Evolutionary conservation across 179 eudicot genomes (phyloP).

Genomic region (Pouteria campechiana): DNA sequence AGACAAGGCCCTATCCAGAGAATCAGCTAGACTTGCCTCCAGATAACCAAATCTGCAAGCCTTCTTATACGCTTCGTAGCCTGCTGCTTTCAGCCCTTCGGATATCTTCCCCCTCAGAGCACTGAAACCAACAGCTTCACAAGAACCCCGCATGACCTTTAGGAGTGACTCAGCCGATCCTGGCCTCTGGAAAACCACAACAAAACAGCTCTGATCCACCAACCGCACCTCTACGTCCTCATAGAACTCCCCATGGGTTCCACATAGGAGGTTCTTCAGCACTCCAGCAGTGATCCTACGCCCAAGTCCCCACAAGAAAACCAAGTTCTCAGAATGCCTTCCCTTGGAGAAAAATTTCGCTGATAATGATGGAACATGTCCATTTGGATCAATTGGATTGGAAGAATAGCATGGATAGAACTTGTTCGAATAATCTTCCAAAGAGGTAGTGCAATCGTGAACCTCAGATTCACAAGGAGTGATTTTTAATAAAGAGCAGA

Average conservation of each 20-base stretch:
- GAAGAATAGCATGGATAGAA: slow-evolving; percentile 23
- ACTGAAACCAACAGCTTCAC: too few species aligned
- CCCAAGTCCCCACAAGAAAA: slow-evolving; percentile 87
- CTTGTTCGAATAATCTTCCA: slow-evolving; percentile 32
- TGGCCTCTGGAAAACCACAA: slow-evolving; percentile 49
- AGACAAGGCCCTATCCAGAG: slow-evolving; percentile 46
- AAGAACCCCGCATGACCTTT: slow-evolving; percentile 32
- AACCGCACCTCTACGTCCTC: slow-evolving; percentile 60
- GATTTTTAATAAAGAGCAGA: slow-evolving; percentile 47
- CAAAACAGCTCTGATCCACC: slow-evolving; percentile 65
- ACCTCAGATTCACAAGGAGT: slow-evolving; percentile 11
- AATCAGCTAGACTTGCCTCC: slow-evolving; percentile 59
- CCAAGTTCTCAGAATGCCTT: slow-evolving; percentile 48
- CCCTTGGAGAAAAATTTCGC: too few species aligned
- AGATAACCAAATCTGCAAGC: slow-evolving; percentile 41
- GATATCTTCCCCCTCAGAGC: slow-evolving; percentile 44
- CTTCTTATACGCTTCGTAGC: slow-evolving; percentile 40
- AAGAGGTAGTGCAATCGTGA: slow-evolving; percentile 11
- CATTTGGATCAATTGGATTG: too few species aligned
- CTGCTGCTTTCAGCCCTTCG: slow-evolving; percentile 49
- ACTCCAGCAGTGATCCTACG: slow-evolving; percentile 31
- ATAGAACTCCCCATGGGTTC: slow-evolving; percentile 40
- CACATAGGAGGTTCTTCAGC: slow-evolving; percentile 38
- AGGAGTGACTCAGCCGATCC: slow-evolving; percentile 43
- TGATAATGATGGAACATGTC: too few species aligned